phyloP scores from a whole-genome alignment of 225 moss, liverwort and hornwort genomes.

The Polytrichum commune region DNA sequence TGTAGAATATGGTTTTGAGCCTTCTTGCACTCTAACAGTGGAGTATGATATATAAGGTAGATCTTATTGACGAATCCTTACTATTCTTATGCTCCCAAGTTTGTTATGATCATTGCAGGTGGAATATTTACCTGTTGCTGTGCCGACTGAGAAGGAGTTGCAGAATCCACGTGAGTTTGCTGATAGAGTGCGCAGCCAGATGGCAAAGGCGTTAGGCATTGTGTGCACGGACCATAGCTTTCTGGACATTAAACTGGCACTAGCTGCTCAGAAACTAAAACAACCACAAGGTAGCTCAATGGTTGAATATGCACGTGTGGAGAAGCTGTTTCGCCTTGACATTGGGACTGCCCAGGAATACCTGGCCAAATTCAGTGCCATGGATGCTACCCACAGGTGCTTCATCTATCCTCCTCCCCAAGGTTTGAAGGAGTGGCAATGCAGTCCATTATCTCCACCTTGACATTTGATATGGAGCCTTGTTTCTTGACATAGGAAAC shows the following conservation, averaged over 20 bases:
- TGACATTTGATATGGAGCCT: no score
- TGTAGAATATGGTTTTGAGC: no score
- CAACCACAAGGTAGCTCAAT: slow-evolving; percentile 48
- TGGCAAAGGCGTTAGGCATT: slow-evolving; percentile 48
- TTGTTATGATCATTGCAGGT: slow-evolving; percentile 28
- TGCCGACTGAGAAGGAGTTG: slow-evolving; percentile 44
- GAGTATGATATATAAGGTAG: no score
- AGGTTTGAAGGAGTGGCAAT: no score
- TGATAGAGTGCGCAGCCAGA: slow-evolving; percentile 46
- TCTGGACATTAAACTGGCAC: slow-evolving; percentile 51
- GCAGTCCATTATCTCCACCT: no score
- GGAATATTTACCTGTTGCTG: slow-evolving; percentile 58
- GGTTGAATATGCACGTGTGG: slow-evolving; percentile 56
- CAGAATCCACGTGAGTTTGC: slow-evolving; percentile 48
- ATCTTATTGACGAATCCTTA: no score
- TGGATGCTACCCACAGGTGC: slow-evolving; percentile 51
- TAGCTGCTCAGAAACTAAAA: slow-evolving; percentile 58
- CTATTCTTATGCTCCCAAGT: not conserved
- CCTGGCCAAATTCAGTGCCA: slow-evolving; percentile 47
- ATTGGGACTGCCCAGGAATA: slow-evolving; percentile 44
- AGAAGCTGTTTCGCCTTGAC: slow-evolving; percentile 54
- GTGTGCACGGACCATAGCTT: slow-evolving; percentile 58
- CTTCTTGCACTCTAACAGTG: no score
- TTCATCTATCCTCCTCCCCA: not conserved
- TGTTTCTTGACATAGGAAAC: no score